Conservation (phyloP, 1,284 basidiomycete genomes). For the Taiwanofungus camphoratus region DNA sequence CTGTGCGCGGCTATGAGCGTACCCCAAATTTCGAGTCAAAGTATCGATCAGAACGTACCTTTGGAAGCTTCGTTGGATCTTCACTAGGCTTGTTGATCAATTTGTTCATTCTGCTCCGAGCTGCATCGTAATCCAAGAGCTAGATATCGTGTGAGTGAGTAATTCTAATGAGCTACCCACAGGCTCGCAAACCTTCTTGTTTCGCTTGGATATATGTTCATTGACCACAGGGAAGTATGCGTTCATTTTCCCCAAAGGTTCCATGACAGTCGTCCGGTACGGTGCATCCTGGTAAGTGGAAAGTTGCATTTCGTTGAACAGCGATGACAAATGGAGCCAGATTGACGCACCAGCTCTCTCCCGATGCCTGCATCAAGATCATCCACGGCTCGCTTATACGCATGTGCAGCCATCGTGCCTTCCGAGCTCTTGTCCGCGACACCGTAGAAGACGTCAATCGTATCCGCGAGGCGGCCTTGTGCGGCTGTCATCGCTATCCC, state of each 20-base stretch:
- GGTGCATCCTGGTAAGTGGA: slow-evolving; percentile 72
- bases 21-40: too few relatives aligned
- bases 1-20: slow-evolving; percentile 41
- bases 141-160: slow-evolving; percentile 28
- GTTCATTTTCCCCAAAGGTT: slow-evolving; percentile 94
- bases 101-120: slow-evolving; percentile 86
- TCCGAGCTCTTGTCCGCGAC: slow-evolving; percentile 81
- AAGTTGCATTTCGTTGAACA: not conserved
- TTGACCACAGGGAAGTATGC: slow-evolving; percentile 94
- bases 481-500: slow-evolving; percentile 81
- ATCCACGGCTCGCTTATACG: slow-evolving; percentile 93
- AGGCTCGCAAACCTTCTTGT: slow-evolving; percentile 86
- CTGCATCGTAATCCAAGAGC: slow-evolving; percentile 94
- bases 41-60: slow-evolving; percentile 37
- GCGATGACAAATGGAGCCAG: not conserved
- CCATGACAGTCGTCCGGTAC: slow-evolving; percentile 91
- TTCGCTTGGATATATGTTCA: slow-evolving; percentile 89
- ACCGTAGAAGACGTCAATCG: slow-evolving; percentile 90
- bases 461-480: slow-evolving; percentile 92
- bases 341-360: slow-evolving; percentile 70
- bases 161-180: too few relatives aligned
- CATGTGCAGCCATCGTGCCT: slow-evolving; percentile 94
- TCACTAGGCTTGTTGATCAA: slow-evolving; percentile 90
- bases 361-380: slow-evolving; percentile 87
- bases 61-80: slow-evolving; percentile 87